phyloP scores from a whole-genome alignment of 345 rosid genomes.

The Melaleuca quinquenervia region DNA sequence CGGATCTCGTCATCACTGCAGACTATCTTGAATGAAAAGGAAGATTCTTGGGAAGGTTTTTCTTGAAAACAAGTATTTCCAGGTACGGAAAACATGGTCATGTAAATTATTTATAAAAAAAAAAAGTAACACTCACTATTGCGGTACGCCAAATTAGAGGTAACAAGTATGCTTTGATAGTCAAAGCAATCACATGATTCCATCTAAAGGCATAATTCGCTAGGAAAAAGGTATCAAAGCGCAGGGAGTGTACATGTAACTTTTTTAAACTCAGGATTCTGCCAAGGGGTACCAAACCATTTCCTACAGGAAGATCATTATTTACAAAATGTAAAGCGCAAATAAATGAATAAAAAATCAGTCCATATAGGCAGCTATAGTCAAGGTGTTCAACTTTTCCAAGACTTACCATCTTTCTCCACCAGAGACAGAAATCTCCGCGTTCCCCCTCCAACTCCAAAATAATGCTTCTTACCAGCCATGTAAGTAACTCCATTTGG shows the following conservation, averaged over 20 bases:
- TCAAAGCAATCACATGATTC: background rate
- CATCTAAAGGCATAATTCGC: background rate
- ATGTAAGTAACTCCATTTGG: constrained; percentile 63
- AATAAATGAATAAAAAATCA: background rate
- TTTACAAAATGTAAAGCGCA: background rate
- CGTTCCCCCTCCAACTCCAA: constrained; percentile 95
- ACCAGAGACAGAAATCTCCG: constrained; percentile 64
- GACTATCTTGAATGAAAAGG: background rate
- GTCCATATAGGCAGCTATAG: background rate
- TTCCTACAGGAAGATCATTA: no score
- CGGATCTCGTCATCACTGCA: background rate
- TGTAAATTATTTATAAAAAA: background rate
- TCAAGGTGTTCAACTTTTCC: background rate
- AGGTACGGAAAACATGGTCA: background rate
- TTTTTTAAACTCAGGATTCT: no score
- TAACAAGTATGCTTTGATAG: background rate
- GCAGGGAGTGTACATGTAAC: no score
- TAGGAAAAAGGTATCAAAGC: no score
- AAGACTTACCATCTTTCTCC: constrained; percentile 55
- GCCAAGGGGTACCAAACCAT: no score
- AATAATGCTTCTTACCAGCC: constrained; percentile 88
- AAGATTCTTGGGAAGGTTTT: background rate
- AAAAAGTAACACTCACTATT: background rate
- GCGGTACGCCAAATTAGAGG: background rate
- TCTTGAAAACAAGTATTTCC: background rate